Evolutionary conservation across 2,329 filamentous ascomycete genomes (phyloP).

Genomic region (Pseudocercospora fuligena): DNA sequence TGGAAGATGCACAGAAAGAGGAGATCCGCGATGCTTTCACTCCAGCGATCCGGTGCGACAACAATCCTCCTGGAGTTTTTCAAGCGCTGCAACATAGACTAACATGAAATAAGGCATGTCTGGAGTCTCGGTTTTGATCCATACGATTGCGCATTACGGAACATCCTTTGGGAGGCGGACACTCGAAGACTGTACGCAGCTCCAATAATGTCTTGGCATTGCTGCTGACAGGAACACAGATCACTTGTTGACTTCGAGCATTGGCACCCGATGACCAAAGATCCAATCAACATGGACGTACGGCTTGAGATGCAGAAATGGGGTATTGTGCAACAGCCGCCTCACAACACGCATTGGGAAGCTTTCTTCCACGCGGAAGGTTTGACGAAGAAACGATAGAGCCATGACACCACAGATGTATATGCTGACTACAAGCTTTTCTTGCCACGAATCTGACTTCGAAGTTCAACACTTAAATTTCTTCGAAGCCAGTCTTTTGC

Average conservation of each 20-base stretch:
- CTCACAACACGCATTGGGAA: conserved; percentile 30
- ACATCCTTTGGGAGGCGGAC: conserved; percentile 37
- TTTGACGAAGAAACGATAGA: conserved; percentile 3
- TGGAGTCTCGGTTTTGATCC: conserved; percentile 37
- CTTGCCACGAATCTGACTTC: neutral
- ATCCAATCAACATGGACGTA: conserved; percentile 35
- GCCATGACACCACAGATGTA: neutral
- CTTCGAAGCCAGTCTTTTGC: neutral
- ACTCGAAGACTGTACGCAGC: conserved; percentile 23
- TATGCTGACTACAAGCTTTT: neutral
- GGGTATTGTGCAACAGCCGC: conserved; percentile 36
- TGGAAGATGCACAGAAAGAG: conserved; percentile 24
- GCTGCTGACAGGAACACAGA: conserved; percentile 11
- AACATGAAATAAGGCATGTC: conserved; percentile 23
- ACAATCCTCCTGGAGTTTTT: neutral
- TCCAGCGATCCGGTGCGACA: conserved; percentile 28
- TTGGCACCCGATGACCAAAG: conserved; percentile 31
- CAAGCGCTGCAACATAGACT: neutral
- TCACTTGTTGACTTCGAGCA: conserved; percentile 42
- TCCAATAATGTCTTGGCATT: neutral
- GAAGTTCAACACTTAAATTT: neutral
- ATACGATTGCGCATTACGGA: conserved; percentile 39
- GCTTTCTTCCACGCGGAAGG: conserved; percentile 27
- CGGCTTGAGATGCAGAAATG: conserved; percentile 35
- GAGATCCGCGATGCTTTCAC: conserved; percentile 35